Evolutionary conservation across 2,329 filamentous ascomycete genomes (phyloP), one percentile per base, ranked within the genome.

Genomic region (Sphaceloma murrayae): DNA sequence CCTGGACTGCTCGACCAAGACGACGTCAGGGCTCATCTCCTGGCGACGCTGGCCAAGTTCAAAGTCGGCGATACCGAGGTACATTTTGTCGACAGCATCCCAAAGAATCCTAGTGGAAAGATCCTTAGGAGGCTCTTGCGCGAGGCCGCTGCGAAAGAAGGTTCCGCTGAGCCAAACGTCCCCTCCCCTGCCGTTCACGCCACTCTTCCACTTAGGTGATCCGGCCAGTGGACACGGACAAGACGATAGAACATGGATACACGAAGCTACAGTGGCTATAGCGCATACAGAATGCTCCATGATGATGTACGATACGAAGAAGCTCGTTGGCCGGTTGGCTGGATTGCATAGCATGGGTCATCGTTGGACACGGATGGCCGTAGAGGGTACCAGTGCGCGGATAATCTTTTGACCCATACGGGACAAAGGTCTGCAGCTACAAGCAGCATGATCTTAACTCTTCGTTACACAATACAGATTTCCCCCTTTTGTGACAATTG

Each of bases 1-100:
- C 17, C 31, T 4, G 14, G 18, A 14, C 24, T 32, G 7, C 36
- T 52, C 6, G 42, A 54, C 2, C 49, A 54, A 33, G 47, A 51
- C 14, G 52, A 54, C 4, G 48, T 65, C 5, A 57, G 60, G 36
- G 33, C 32, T 5, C 57, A 57, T 34, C 51, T 65, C 46, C 48
- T 48, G 5, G 47, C 52, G 17, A 50, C 49, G 27, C 45, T 67
- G 29, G 60, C 62, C 9, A 55, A 54, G 16, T 65, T 66, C 52
- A 67, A 67, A 54, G 56, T 55, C 5, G 38, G 43, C 3, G 48
- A 43, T 33, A 45, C 48, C 19, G 48, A 54, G 27, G 34, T 57
- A 5, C 40, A 47, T 2, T 58, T 58, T 39, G 49, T 54, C n/a
- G 49, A 56, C 2, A 21, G 27, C 2, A 60, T 61, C 43, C 58